Evolutionary conservation across 352 stramenopile species (phyloP).

Genomic region (Globisporangium lucens): DNA sequence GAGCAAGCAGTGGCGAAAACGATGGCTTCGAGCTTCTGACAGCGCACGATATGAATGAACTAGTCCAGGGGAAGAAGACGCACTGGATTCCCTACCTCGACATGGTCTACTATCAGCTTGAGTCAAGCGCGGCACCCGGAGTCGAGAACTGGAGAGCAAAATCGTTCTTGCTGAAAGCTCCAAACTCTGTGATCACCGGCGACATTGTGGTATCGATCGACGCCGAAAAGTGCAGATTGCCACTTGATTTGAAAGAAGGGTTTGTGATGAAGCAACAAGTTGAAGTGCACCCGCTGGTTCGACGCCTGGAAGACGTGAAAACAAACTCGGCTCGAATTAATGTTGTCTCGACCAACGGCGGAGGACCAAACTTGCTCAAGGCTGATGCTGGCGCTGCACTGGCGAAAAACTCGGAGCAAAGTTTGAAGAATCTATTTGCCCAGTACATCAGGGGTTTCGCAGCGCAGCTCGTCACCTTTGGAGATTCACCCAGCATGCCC

Average conservation of each 20-base stretch:
- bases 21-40: slow-evolving; percentile 42
- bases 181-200: slow-evolving; percentile 25
- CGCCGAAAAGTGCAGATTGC: slow-evolving; percentile 37
- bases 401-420: slow-evolving; percentile 42
- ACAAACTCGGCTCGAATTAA: slow-evolving; percentile 38
- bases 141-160: slow-evolving; percentile 45
- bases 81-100: slow-evolving; percentile 64
- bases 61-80: slow-evolving; percentile 33
- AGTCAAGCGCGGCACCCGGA: slow-evolving; percentile 10
- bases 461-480: slow-evolving; percentile 54
- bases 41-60: slow-evolving; percentile 48
- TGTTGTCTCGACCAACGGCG: slow-evolving; percentile 8
- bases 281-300: slow-evolving; percentile 59
- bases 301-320: slow-evolving; percentile 59
- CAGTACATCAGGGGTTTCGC: slow-evolving; percentile 58
- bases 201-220: slow-evolving; percentile 70
- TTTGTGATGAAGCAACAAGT: slow-evolving; percentile 66
- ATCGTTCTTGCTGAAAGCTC: slow-evolving; percentile 44
- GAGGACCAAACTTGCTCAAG: not conserved
- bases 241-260: slow-evolving; percentile 61
- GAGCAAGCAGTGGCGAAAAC: slow-evolving; percentile 17
- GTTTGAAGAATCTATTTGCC: slow-evolving; percentile 51
- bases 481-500: slow-evolving; percentile 27
- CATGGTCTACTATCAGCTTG: slow-evolving; percentile 55
- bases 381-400: slow-evolving; percentile 30